phyloP scores from a whole-genome alignment of 2,329 filamentous ascomycete genomes.

The Herpomyces periplanetae region DNA sequence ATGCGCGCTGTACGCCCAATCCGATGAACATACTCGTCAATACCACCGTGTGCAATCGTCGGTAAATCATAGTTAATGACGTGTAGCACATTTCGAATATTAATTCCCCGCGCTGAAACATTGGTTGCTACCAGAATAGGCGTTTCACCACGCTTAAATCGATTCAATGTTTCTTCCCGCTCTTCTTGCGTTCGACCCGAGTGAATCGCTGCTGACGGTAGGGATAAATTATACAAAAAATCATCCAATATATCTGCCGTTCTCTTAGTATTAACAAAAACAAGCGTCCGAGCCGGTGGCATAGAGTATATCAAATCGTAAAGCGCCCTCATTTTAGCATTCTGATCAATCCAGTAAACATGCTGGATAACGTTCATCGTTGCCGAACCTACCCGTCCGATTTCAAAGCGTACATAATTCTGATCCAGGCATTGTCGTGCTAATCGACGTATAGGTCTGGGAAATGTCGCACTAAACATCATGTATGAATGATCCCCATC shows the following conservation, averaged over 20 bases:
- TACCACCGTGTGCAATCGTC: slow-evolving; percentile 31
- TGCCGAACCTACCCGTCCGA: slow-evolving; percentile 50
- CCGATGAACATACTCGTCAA: slow-evolving; percentile 68
- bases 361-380: slow-evolving; percentile 46
- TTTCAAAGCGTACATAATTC: slow-evolving; percentile 36
- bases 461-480: slow-evolving; percentile 85
- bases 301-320: slow-evolving; percentile 28
- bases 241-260: slow-evolving; percentile 55
- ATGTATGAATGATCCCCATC: slow-evolving; percentile 26
- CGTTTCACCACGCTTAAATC: slow-evolving; percentile 15
- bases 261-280: slow-evolving; percentile 55
- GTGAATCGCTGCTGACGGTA: slow-evolving; percentile 66
- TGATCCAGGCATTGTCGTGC: slow-evolving; percentile 33
- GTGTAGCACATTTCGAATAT: slow-evolving; percentile 50
- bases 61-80: slow-evolving; percentile 78
- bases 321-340: slow-evolving; percentile 26
- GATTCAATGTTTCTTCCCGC: slow-evolving; percentile 49
- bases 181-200: slow-evolving; percentile 52
- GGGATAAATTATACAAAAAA: slow-evolving; percentile 32
- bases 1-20: slow-evolving; percentile 88
- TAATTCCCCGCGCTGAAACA: slow-evolving; percentile 51
- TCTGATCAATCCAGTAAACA: slow-evolving; percentile 22
- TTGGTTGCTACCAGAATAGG: slow-evolving; percentile 61
- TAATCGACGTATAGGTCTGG: slow-evolving; percentile 31
- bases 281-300: slow-evolving; percentile 33